These are phyloP conservation scores for Poa pratensis DNA, from an alignment of 176 grass and related monocot species.

Conservation along the genomic window DNA sequence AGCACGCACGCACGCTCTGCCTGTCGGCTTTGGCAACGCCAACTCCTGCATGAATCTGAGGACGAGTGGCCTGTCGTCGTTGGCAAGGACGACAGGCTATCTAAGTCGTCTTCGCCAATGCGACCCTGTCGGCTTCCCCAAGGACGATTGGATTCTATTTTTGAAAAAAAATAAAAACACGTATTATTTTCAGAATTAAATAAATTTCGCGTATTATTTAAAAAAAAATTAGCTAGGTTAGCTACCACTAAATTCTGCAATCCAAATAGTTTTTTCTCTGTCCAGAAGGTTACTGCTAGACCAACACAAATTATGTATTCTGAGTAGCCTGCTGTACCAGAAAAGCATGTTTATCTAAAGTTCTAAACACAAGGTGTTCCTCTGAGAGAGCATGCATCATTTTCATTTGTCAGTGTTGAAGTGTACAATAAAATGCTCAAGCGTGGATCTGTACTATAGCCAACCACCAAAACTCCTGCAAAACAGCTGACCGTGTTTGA, in stretches of 20 bases:
- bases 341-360: constrained; percentile 14
- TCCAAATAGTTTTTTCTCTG: neutral
- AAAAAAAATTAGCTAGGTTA: too few relatives aligned
- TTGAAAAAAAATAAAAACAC: too few relatives aligned
- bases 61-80: too few relatives aligned
- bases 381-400: constrained; percentile 21
- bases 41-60: too few relatives aligned
- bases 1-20: too few relatives aligned
- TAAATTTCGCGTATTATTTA: too few relatives aligned
- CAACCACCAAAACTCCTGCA: constrained; percentile 42
- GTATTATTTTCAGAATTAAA: too few relatives aligned
- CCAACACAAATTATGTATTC: neutral
- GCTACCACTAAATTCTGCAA: neutral
- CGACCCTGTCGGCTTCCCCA: too few relatives aligned
- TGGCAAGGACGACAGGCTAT: too few relatives aligned
- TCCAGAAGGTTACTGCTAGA: neutral
- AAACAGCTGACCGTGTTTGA: constrained; percentile 34
- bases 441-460: constrained; percentile 30
- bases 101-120: too few relatives aligned
- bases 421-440: constrained; percentile 40
- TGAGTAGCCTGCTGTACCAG: neutral
- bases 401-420: constrained; percentile 46
- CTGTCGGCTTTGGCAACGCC: too few relatives aligned
- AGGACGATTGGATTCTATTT: too few relatives aligned
- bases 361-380: neutral